These are phyloP conservation scores for Beauveria asiatica DNA, from an alignment of 2,329 filamentous ascomycete species.

Conservation along the genomic window DNA sequence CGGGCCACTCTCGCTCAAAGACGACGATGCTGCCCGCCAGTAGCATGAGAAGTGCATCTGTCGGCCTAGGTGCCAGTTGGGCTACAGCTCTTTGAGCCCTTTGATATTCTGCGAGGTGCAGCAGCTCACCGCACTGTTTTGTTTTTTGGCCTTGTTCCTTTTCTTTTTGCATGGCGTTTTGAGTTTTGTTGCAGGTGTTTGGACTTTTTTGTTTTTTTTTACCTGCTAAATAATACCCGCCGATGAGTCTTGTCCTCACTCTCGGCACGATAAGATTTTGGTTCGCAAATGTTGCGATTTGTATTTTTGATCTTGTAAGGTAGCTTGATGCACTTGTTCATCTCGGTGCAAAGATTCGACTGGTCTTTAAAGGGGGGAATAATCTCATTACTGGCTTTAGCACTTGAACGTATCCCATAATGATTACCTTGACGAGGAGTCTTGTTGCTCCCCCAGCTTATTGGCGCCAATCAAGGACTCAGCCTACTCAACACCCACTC, in stretches of 20 bases:
- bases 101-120: background rate
- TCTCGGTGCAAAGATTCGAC: too few relatives aligned
- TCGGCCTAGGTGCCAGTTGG: slow-evolving; percentile 7
- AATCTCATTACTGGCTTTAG: background rate
- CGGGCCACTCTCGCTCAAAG: slow-evolving; percentile 28
- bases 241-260: background rate
- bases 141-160: background rate
- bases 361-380: too few relatives aligned
- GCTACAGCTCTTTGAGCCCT: slow-evolving; percentile 4
- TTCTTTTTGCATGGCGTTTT: background rate
- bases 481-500: slow-evolving; percentile 63
- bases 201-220: background rate
- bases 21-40: slow-evolving; percentile 17
- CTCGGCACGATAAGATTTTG: background rate
- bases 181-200: background rate
- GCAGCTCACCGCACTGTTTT: background rate
- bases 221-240: slow-evolving; percentile 6
- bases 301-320: background rate
- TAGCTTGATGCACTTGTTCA: background rate
- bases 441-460: background rate
- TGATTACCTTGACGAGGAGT: too few relatives aligned
- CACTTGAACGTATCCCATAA: background rate
- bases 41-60: background rate
- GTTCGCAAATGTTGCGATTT: background rate
- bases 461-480: slow-evolving; percentile 47